Evolutionary conservation across 164 flowering plant genomes (phyloP), one percentile per base, ranked within the genome.

Genomic region (Buxus sempervirens): DNA sequence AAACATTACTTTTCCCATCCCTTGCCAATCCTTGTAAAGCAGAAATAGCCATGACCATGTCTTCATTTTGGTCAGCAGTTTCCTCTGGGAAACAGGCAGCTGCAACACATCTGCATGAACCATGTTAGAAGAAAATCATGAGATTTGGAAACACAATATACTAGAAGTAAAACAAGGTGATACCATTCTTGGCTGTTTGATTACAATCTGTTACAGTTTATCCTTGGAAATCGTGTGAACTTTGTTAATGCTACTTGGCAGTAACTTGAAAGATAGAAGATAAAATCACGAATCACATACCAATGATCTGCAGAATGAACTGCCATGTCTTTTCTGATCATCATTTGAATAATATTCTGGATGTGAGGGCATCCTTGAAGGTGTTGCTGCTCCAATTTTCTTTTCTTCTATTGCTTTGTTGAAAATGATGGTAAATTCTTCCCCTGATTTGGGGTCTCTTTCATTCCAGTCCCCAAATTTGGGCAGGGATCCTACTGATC

Each of bases 391-490:
- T 41, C 79, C 78, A 65, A 65, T 65, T 9, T 84, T 83, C 55
- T 79, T 88, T 67, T 86, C 89, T 72, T 83, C 78, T 67, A 82
- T 83, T 57, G 80, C 81, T 78, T 79, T 80, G 74, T 83, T 78
- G 74, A 88, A 88, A n/a, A 86, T 84, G 56, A 75, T 75, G 9
- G 93, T 86, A 68, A 80, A 88, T 14, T 88, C 88, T 61, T 86
- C 89, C 32, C 85, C 89, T 45, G 90, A 84, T 72, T 15, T 80
- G 0, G 90, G 90, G 58, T 88, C 87, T 8, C 68, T 78, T 62
- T 78, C 93, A 73, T 88, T 88, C 90, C 93, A 88, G 21, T 76
- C 83, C 27, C 93, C 93, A 54, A 88, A 88, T 67, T 82, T 84
- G 7, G 93, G 93, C 19, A 88, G 73, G 12, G 89, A 81, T 28